phyloP scores from a whole-genome alignment of 768 basidiomycete genomes.

The Rickenella mellea region DNA sequence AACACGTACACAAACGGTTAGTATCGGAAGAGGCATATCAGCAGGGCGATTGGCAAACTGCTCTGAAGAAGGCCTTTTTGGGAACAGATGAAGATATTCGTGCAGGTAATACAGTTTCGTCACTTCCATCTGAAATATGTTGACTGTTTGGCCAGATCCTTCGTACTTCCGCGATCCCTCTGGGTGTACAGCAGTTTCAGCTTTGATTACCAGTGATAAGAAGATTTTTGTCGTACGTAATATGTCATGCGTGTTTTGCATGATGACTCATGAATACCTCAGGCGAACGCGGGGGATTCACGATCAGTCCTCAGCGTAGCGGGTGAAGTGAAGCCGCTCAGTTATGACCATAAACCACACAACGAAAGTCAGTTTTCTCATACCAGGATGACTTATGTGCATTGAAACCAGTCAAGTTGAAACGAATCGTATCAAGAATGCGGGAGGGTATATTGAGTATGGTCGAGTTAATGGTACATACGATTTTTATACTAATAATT shows the following conservation, averaged over 20 bases:
- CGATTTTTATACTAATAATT: constrained; percentile 10
- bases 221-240: constrained; percentile 74
- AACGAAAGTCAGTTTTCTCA: constrained; percentile 52
- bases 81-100: constrained; percentile 93
- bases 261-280: constrained; percentile 1
- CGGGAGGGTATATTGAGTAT: constrained; percentile 94
- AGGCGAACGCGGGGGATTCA: constrained; percentile 99
- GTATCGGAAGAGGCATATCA: constrained; percentile 64
- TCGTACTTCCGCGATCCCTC: constrained; percentile 85
- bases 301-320: constrained; percentile 78
- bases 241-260: background rate
- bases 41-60: constrained; percentile 58
- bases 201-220: constrained; percentile 66
- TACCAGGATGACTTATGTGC: too few relatives aligned
- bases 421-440: constrained; percentile 74
- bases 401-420: too few relatives aligned
- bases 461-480: constrained; percentile 86
- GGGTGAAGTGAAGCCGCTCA: constrained; percentile 81
- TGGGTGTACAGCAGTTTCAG: constrained; percentile 92
- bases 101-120: constrained; percentile 38
- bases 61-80: constrained; percentile 83
- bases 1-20: constrained; percentile 73
- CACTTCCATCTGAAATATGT: constrained; percentile 4
- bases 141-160: constrained; percentile 46
- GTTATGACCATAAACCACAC: constrained; percentile 92